phyloP scores from a whole-genome alignment of 352 stramenopile genomes.

The Saprolegnia parasitica region DNA sequence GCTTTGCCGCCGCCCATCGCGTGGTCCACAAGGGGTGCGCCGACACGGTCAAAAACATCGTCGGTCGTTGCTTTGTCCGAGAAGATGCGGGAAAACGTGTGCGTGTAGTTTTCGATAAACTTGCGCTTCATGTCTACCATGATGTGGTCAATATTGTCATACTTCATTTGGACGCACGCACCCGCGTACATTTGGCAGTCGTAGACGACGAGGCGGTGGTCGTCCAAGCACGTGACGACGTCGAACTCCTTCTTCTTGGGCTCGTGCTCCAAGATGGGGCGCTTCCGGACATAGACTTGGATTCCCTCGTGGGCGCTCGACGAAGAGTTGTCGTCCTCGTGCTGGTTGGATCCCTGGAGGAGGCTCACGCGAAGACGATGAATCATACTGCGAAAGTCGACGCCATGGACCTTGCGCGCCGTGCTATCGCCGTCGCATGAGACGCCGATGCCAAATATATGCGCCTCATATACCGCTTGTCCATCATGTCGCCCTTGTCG shows the following conservation, averaged over 20 bases:
- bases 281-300: constrained; percentile 83
- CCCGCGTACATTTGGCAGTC: constrained; percentile 86
- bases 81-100: constrained; percentile 74
- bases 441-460: constrained; percentile 7
- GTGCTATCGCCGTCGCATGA: constrained; percentile 36
- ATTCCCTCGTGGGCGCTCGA: constrained; percentile 49
- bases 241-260: constrained; percentile 82
- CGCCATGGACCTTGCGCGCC: constrained; percentile 57
- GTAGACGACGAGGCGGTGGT: constrained; percentile 72
- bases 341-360: constrained; percentile 31
- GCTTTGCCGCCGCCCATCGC: constrained; percentile 57
- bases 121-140: constrained; percentile 80
- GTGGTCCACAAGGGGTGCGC: constrained; percentile 62
- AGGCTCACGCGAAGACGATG: constrained; percentile 43
- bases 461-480: constrained; percentile 48
- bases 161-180: constrained; percentile 12
- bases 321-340: constrained; percentile 27
- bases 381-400: constrained; percentile 50
- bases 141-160: neutral
- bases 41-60: constrained; percentile 63
- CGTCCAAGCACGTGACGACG: constrained; percentile 64
- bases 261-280: constrained; percentile 84
- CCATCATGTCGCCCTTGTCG: constrained; percentile 58
- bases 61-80: constrained; percentile 68
- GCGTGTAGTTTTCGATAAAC: constrained; percentile 71